Base-by-base conservation (phyloP, 176 grass and related monocot genomes). In the Paspalum vaginatum region DNA sequence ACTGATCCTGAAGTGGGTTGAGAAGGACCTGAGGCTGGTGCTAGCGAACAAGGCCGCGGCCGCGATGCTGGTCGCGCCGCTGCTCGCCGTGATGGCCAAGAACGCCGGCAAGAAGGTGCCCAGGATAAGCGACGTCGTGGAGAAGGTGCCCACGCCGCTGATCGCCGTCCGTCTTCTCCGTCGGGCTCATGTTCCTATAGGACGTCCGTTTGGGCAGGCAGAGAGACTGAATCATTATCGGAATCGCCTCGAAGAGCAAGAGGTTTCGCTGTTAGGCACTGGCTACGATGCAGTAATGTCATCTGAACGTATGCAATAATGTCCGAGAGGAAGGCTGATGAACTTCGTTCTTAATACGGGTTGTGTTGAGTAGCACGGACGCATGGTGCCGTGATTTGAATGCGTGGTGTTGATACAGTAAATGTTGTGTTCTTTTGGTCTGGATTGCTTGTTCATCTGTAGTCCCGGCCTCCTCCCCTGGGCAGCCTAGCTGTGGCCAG, bases 141-240 rank as follows among this genome's bases (percentile, higher is more conserved):
- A 93, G 32, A 91, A 86, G 87, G 89, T 93, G 68, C 91, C 94
- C 16, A 81, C 91, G 64, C 78, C 91, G 64, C 71, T 93, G 5
- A 37, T 97, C 49, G 82, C 85, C 81, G 15, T n/a, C 79, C 41
- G 20, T 89, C 70, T 91, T 87, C 88, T 93, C 88, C 39, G 37
- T 85, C 25, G 91, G 86, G 15, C 69, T 97, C 11, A 20, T 97
- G 16, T 59, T 97, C 64, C 69, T 89, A 53, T 84, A 88, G 69
- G 83, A 87, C 78, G 55, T 73, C 41, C 26, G 86, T 17, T n/a
- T 80, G 40, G 86, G 79, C 9, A 61, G 46, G 52, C 57, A 61
- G 62, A 79, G 59, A 39, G 27, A 49, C 2, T 81, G 55, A 61
- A 40, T 1, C 24, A 38, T 32, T 16, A 8, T 4, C 39, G 17